Conservation (phyloP, 2,329 filamentous ascomycete genomes). For the Aspergillus sclerotialis region DNA sequence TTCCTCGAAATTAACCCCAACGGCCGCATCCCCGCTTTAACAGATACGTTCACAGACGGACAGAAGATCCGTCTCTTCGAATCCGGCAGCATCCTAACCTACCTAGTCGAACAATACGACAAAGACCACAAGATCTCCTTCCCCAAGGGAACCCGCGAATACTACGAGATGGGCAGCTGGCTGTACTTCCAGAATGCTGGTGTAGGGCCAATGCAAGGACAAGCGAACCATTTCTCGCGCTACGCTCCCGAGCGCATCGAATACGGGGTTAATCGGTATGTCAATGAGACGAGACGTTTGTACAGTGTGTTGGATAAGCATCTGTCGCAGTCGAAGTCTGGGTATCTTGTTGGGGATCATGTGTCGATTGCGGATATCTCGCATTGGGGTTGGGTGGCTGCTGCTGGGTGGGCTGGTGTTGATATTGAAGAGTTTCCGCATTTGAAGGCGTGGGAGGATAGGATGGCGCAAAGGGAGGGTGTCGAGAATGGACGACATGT, state of each 20-base stretch:
- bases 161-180: slow-evolving; percentile 77
- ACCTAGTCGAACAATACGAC: slow-evolving; percentile 76
- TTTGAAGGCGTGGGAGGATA: slow-evolving; percentile 70
- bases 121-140: slow-evolving; percentile 76
- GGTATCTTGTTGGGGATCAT: slow-evolving; percentile 46
- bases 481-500: slow-evolving; percentile 71
- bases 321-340: slow-evolving; percentile 46
- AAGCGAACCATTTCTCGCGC: slow-evolving; percentile 75
- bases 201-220: slow-evolving; percentile 75
- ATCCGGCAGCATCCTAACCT: slow-evolving; percentile 75
- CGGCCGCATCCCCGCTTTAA: slow-evolving; percentile 81
- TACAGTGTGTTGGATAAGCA: slow-evolving; percentile 72
- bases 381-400: slow-evolving; percentile 70
- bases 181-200: slow-evolving; percentile 72
- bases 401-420: slow-evolving; percentile 53
- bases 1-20: slow-evolving; percentile 91
- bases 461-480: slow-evolving; percentile 60
- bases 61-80: slow-evolving; percentile 72
- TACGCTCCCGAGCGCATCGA: slow-evolving; percentile 77
- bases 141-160: slow-evolving; percentile 63
- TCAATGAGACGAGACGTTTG: slow-evolving; percentile 74
- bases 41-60: slow-evolving; percentile 69
- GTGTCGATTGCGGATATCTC: slow-evolving; percentile 63
- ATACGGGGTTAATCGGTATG: slow-evolving; percentile 76
- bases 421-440: slow-evolving; percentile 69